Base-by-base conservation (phyloP, 2,329 filamentous ascomycete species). In the Furcasterigmium sp. region DNA sequence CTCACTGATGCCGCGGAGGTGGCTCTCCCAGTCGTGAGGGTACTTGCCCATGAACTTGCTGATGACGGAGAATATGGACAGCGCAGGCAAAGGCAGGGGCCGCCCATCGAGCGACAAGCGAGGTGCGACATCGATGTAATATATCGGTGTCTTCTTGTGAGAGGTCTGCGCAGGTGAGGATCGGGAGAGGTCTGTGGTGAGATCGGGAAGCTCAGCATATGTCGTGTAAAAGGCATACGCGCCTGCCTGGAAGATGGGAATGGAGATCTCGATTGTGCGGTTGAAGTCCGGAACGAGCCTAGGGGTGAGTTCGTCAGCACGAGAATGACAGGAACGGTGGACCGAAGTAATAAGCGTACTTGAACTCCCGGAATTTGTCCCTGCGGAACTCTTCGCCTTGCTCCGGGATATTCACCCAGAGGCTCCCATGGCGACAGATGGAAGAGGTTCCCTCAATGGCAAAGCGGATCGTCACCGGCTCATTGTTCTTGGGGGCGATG, bases 21-120 rank as follows among this genome's bases (percentile, higher is more conserved):
- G 91, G 41, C 81, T 85, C 60, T 96, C 82, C 91, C 91, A 98
- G 56, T 95, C 87, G 14, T 74, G 74, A 0, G 91, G 89, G 59
- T 93, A 95, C 58, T 84, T 83, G 49, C 93, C 93, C 88, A 98
- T 94, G 68, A 96, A 96, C 67, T 98, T 98, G 60, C 91, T 96
- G 50, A 98, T 87, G 44, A 91, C 77, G 10, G 93, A 97, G 67
- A 96, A 95, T 52, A 96, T 78, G 13, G 89, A 94, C 39, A 98
- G 73, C 1, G 91, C 88, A 53, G 93, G 83, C 54, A 97, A 73
- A 2, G 93, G 91, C 54, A 98, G 67, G 9, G 81, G 78, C 37
- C 80, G 72, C 43, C 84, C 82, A 43, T 88, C 84, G 45, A 97
- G 76, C 10, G 75, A 80, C 52, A 98, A 73, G 23, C 77, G 78